Conservation (phyloP, 441 rosid species). For the Omphalea diandra region DNA sequence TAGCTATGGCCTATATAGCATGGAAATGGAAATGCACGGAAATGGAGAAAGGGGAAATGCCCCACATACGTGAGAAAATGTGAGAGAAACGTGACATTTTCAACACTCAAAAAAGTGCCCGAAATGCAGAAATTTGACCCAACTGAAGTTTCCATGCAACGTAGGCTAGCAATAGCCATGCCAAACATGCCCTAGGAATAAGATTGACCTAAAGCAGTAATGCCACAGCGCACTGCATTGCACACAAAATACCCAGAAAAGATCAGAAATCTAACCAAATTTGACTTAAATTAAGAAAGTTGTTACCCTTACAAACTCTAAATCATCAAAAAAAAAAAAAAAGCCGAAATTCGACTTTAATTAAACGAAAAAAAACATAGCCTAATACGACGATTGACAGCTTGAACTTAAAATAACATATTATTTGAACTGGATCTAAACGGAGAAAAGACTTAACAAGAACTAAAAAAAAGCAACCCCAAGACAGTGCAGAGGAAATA, state of each 20-base stretch:
- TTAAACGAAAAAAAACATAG: background rate
- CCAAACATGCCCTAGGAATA: background rate
- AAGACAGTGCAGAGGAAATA: background rate
- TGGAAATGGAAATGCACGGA: too few species aligned
- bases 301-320: background rate
- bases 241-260: background rate
- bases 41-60: too few species aligned
- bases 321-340: background rate
- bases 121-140: too few species aligned
- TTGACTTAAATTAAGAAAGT: background rate
- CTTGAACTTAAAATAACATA: background rate
- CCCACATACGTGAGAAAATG: too few species aligned
- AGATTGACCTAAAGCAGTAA: background rate
- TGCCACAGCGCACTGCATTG: background rate
- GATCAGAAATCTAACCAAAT: background rate
- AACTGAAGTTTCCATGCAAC: too few species aligned
- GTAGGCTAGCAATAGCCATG: too few species aligned
- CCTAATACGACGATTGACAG: background rate
- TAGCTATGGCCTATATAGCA: too few species aligned
- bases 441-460: background rate
- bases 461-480: slow-evolving; percentile 9
- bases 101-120: too few species aligned
- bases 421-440: slow-evolving; percentile 13
- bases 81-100: too few species aligned
- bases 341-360: background rate